A percentile compares a stretch with the other conserved stretches of the same genome.
phyloP scores from a whole-genome alignment of 306 rosid genomes.

The Pterocarpus macrocarpus region DNA sequence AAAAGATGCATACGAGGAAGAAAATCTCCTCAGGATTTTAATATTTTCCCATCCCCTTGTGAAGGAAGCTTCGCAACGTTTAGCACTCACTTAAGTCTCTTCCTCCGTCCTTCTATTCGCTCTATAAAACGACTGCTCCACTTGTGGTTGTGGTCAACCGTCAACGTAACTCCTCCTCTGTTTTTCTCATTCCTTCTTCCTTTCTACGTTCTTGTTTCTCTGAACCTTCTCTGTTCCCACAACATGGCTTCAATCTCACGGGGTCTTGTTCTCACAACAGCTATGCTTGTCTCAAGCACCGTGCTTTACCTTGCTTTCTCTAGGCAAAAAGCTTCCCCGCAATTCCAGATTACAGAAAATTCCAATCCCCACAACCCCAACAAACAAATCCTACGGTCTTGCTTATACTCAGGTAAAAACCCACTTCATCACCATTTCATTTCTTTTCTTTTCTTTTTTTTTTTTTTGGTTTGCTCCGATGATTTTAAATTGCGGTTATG shows the following conservation, averaged over 20 bases:
- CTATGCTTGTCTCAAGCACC: constrained; percentile 64
- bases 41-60: too few relatives aligned
- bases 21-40: too few relatives aligned
- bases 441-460: background rate
- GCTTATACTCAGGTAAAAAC: constrained; percentile 68
- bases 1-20: too few relatives aligned
- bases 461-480: too few relatives aligned
- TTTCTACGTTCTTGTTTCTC: background rate
- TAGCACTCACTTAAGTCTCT: too few relatives aligned
- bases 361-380: constrained; percentile 20
- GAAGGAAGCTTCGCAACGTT: too few relatives aligned
- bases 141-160: constrained; percentile 42
- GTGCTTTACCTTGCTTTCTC: constrained; percentile 57
- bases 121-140: constrained; percentile 30
- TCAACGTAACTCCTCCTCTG: constrained; percentile 45
- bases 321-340: constrained; percentile 34
- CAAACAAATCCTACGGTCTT: constrained; percentile 61
- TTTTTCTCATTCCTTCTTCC: constrained; percentile 6
- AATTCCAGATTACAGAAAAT: background rate
- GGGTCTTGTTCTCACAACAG: constrained; percentile 64
- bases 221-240: background rate
- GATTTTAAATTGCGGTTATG: too few relatives aligned
- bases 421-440: background rate
- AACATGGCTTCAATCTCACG: constrained; percentile 67
- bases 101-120: background rate